Conservation (phyloP, 139 green algal species). For the Chlamydomonas urium region DNA sequence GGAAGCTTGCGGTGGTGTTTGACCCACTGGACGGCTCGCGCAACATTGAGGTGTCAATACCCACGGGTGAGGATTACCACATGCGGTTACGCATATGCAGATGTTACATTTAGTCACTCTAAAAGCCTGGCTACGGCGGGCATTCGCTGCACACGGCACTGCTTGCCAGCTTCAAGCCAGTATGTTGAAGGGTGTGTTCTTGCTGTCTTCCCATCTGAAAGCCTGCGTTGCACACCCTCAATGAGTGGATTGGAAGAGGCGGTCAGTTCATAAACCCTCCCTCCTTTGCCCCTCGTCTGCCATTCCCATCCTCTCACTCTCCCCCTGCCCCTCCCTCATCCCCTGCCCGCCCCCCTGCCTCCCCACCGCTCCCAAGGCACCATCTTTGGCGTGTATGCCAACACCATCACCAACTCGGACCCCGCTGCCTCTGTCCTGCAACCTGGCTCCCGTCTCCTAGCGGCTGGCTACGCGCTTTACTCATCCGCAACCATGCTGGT, state of each 20-base stretch:
- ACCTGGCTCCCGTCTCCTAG: slow-evolving; percentile 37
- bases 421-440: slow-evolving; percentile 25
- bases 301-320: neutral
- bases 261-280: neutral
- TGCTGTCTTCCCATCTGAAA: neutral
- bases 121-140: too few species aligned
- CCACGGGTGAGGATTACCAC: slow-evolving; percentile 48
- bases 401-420: neutral
- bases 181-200: slow-evolving; percentile 1
- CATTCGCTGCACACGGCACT: too few species aligned
- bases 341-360: neutral
- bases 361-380: slow-evolving; percentile 35
- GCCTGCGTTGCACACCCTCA: too few species aligned
- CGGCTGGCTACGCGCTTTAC: slow-evolving; percentile 56
- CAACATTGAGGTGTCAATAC: slow-evolving; percentile 67
- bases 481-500: slow-evolving; percentile 51
- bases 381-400: slow-evolving; percentile 70
- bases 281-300: neutral
- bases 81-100: too few species aligned
- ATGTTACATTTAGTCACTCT: too few species aligned
- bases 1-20: slow-evolving; percentile 53
- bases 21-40: slow-evolving; percentile 70
- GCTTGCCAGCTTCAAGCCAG: too few species aligned
- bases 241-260: neutral
- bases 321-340: neutral